Conservation (phyloP, 2,329 filamentous ascomycete species). For the Arachnopeziza araneosa region DNA sequence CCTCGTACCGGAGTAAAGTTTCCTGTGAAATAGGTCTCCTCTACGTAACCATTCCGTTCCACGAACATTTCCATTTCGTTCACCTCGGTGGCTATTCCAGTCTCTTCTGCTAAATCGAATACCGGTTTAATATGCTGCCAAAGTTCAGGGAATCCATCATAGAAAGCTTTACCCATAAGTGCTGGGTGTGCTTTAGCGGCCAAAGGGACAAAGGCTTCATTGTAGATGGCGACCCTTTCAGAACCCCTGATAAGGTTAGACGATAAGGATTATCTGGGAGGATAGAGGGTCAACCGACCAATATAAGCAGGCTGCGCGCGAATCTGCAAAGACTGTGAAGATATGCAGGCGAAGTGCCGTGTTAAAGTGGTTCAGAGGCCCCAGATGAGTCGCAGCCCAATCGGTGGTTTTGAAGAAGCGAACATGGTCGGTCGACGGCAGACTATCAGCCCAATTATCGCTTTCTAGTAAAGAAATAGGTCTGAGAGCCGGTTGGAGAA, state of each 20-base stretch:
- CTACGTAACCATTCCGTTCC: conserved; percentile 19
- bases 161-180: conserved; percentile 20
- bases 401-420: conserved; percentile 18
- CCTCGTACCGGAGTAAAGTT: conserved; percentile 25
- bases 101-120: conserved; percentile 17
- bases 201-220: conserved; percentile 21
- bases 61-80: conserved; percentile 23
- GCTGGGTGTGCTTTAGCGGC: conserved; percentile 21
- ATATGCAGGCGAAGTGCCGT: conserved; percentile 18
- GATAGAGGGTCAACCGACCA: conserved; percentile 14
- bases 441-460: conserved; percentile 15
- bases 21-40: conserved; percentile 26
- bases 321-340: conserved; percentile 21
- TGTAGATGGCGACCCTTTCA: conserved; percentile 23
- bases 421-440: conserved; percentile 21
- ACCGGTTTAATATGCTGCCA: conserved; percentile 12
- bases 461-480: background rate
- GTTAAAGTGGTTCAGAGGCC: conserved; percentile 18
- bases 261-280: background rate
- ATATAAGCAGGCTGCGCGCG: conserved; percentile 18
- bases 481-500: no score
- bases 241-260: conserved; percentile 17
- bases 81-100: conserved; percentile 17
- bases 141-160: conserved; percentile 19
- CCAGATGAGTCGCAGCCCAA: conserved; percentile 20